Evolutionary conservation across 2,329 filamentous ascomycete species (phyloP), one percentile per base, ranked within the genome.

Genomic region (Elsinoe batatas): DNA sequence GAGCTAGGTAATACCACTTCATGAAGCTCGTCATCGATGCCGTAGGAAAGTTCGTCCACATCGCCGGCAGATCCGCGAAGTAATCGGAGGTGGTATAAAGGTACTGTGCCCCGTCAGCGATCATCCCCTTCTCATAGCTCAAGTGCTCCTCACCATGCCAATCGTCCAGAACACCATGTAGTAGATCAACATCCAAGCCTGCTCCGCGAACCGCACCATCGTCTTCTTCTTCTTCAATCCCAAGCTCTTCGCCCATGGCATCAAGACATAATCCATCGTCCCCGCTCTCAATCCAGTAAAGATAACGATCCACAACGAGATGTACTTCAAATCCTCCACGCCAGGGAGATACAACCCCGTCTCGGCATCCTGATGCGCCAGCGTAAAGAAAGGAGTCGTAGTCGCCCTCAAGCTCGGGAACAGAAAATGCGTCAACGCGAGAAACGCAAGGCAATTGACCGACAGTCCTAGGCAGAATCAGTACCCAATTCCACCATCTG

Each of bases 151-250:
- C 36, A 60, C 58, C 43, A 94, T 79, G 62, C 93, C 93, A 59
- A 91, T 74, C 11, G 82, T 78, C 87, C 89, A 97, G 68, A 91
- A 91, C 56, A 84, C 74, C 44, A 74, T 74, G 70, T 91, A 91
- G 73, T 96, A 97, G 43, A 93, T 71, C 56, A 94, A 74, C 67
- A 95, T 77, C 88, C 91, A 97, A 46, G 85, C 88, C 73, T 98
- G 93, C 74, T 98, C 93, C 59, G 89, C 89, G 72, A 97, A 95
- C 57, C 93, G 81, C 49, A 88, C 81, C 58, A 85, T 75, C 46
- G 83, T 82, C 74, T 95, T 96, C 67, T 76, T 78, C 66, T 85
- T 87, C 63, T 79, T 78, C 63, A 96, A 80, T 35, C 91, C 91
- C 60, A 80, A 78, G 47, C 76, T 73, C 60, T 81, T 83, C 42